Evolutionary conservation across 106 monocot species (phyloP), one percentile per base, ranked within the genome.

Genomic region (Acorus gramineus): DNA sequence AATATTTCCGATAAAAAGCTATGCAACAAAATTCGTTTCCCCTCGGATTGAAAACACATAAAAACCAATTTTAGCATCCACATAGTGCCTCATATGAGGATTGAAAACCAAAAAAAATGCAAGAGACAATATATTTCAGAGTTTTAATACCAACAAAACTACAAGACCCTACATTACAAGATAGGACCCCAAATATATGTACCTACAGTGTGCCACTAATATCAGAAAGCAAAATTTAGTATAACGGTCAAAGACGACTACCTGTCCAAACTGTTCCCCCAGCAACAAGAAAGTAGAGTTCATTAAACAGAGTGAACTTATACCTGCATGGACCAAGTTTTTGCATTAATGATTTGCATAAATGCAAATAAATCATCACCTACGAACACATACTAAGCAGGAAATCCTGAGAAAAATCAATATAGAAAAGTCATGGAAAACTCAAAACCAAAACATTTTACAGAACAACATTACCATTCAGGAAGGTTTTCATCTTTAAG

Each of bases 221-320:
- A 28, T 28, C 28, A 28, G 28, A 28, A 28, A 28, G 28, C 28
- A 28, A 28, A 28, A 28, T 28, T 28, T 28, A 28, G 28, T 28
- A 28, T 28, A 28, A 28, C 28, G 28, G 0, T 28, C 28, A 28
- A 28, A 0, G 28, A 28, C 28, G 28, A 28, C 1, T 28, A 99
- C 98, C 98, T 81, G 89, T 99, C 98, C 98, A 99, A 71, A 99
- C 77, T 52, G 98, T 92, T 66, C 98, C 98, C 52, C 98, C 98
- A 61, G 98, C 98, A 71, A 92, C 92, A 56, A 99, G 76, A 81
- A 92, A 99, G 69, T 99, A 99, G 50, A 99, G 89, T 71, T 99
- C 98, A 64, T 99, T 99, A 53, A 99, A 99, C 59, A 99, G 77
- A 6, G 98, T 92, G 68, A 99, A 99, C 57, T 89, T 89, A 69